Conservation (phyloP, 164 flowering plant genomes). For the Macadamia tetraphylla region DNA sequence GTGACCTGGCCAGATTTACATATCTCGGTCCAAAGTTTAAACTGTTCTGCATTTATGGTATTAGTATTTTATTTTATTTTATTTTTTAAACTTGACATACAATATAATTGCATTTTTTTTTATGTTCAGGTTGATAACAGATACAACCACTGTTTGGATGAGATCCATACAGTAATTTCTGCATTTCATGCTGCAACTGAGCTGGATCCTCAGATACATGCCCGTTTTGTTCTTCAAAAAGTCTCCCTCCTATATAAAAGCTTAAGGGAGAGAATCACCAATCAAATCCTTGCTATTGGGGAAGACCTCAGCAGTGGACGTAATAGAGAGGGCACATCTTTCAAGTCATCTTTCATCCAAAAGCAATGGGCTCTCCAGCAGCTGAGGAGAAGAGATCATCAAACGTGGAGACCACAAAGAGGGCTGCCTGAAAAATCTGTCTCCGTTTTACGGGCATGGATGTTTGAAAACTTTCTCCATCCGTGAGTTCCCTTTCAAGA, state of each 20-base stretch:
- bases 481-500: constrained; percentile 51
- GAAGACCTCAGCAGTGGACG: constrained; percentile 19
- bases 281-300: constrained; percentile 52
- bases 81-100: neutral
- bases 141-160: constrained; percentile 68
- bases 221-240: constrained; percentile 66
- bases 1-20: too few species aligned
- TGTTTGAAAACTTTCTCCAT: constrained; percentile 95
- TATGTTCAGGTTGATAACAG: constrained; percentile 63
- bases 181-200: constrained; percentile 85
- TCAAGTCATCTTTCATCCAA: constrained; percentile 59
- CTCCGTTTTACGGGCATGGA: constrained; percentile 86
- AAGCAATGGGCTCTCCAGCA: constrained; percentile 90
- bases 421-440: constrained; percentile 96
- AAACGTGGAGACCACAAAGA: constrained; percentile 88
- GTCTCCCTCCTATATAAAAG: constrained; percentile 48
- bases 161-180: constrained; percentile 65
- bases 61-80: neutral
- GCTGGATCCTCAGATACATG: constrained; percentile 59
- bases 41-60: neutral
- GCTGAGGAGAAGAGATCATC: constrained; percentile 62
- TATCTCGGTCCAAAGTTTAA: too few species aligned
- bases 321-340: constrained; percentile 31
- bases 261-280: constrained; percentile 69
- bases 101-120: neutral